Percentiles rank a stretch among this genome's conserved stretches.
Conservation (phyloP, 345 rosid genomes). For the Barbarea vulgaris region DNA sequence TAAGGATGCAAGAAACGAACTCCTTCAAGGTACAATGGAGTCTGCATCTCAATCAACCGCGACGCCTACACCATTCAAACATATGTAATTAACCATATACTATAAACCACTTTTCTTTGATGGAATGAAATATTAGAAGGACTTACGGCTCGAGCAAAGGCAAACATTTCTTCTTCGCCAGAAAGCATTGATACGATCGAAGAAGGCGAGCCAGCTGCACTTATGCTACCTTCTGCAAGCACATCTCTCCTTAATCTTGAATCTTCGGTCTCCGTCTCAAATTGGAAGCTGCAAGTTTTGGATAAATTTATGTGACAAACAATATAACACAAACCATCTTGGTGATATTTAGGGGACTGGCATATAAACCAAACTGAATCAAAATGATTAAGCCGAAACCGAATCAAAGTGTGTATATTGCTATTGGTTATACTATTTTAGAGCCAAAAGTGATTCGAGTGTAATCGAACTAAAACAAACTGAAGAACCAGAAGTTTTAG, state of each 20-base stretch:
- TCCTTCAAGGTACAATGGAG: slow-evolving; percentile 77
- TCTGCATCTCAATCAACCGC: slow-evolving; percentile 89
- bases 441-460: too few relatives aligned
- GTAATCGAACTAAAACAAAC: not conserved
- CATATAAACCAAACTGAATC: not conserved
- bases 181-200: slow-evolving; percentile 77
- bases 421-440: too few relatives aligned
- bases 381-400: not conserved
- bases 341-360: not conserved
- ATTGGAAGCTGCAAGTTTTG: slow-evolving; percentile 68
- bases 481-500: too few relatives aligned
- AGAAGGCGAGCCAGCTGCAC: slow-evolving; percentile 67
- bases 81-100: not conserved
- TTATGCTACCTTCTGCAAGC: slow-evolving; percentile 67
- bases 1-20: slow-evolving; percentile 69
- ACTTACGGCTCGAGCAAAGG: slow-evolving; percentile 90
- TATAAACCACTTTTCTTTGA: not conserved
- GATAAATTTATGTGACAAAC: not conserved
- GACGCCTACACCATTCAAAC: slow-evolving; percentile 61
- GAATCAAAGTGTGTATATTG: not conserved
- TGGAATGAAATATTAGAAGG: not conserved
- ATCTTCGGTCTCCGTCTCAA: slow-evolving; percentile 86
- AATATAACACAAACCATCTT: not conserved
- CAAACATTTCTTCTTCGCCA: slow-evolving; percentile 92
- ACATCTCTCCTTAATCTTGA: slow-evolving; percentile 77